Conservation (phyloP, 306 rosid genomes). For the Rosa chinensis region DNA sequence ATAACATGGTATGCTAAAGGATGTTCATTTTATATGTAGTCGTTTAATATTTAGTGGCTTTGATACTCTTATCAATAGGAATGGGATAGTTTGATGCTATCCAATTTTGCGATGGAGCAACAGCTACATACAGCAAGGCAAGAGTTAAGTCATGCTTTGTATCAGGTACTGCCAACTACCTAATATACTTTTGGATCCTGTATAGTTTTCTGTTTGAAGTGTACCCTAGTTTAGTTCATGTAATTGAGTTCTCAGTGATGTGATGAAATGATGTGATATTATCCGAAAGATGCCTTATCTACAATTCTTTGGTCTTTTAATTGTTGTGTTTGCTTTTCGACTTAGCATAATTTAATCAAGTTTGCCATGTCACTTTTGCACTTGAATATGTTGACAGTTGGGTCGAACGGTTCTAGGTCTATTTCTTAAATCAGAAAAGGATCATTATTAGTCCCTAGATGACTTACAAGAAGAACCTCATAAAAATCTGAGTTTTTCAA, state of each 20-base stretch:
- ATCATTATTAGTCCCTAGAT: background rate
- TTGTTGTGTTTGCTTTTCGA: background rate
- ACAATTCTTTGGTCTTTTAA: background rate
- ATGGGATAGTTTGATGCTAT: conserved; percentile 89
- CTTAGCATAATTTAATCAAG: background rate
- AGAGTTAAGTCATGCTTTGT: conserved; percentile 92
- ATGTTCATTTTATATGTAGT: background rate
- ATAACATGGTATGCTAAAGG: background rate
- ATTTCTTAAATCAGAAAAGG: background rate
- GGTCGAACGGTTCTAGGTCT: background rate
- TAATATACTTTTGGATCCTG: background rate
- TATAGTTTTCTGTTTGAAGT: background rate
- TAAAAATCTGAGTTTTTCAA: background rate
- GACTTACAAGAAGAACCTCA: background rate
- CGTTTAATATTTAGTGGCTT: background rate
- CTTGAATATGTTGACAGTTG: background rate
- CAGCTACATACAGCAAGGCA: conserved; percentile 94
- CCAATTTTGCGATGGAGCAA: conserved; percentile 90
- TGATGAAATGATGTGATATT: background rate
- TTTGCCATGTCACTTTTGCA: background rate
- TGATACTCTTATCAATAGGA: conserved; percentile 44
- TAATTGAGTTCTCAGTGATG: background rate
- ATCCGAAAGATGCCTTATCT: background rate
- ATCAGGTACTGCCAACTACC: conserved; percentile 60
- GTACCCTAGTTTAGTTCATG: background rate